A percentile compares a stretch with the other conserved stretches of the same genome.
phyloP scores from a whole-genome alignment of 169 alveolate genomes.

The Plasmodium sp. region DNA sequence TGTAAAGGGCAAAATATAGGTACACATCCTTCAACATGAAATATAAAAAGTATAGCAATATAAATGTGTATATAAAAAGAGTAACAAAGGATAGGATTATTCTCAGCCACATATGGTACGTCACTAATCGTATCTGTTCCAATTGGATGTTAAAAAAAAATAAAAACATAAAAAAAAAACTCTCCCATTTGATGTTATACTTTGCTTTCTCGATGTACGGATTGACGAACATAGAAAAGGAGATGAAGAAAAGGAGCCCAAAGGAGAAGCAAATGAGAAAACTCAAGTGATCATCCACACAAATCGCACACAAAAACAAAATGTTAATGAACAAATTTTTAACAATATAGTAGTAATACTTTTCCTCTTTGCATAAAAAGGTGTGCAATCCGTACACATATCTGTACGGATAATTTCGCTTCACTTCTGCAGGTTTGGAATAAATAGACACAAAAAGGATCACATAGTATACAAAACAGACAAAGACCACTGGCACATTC shows the following conservation, averaged over 20 bases:
- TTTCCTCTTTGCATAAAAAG: constrained; percentile 46
- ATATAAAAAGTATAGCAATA: constrained; percentile 51
- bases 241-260: constrained; percentile 47
- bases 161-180: constrained; percentile 59
- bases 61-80: constrained; percentile 51
- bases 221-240: constrained; percentile 17
- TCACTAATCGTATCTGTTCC: constrained; percentile 62
- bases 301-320: constrained; percentile 39
- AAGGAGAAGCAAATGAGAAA: constrained; percentile 38
- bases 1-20: constrained; percentile 14
- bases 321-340: constrained; percentile 33
- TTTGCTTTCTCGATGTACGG: constrained; percentile 25
- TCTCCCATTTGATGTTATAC: constrained; percentile 22
- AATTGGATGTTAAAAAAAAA: constrained; percentile 73
- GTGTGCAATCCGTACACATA: constrained; percentile 64
- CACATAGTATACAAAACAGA: constrained; percentile 24
- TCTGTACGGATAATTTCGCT: constrained; percentile 15
- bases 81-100: constrained; percentile 29
- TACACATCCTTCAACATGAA: constrained; percentile 68
- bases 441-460: constrained; percentile 20
- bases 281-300: constrained; percentile 38
- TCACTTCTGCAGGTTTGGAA: not conserved
- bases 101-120: constrained; percentile 47
- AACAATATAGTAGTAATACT: constrained; percentile 34
- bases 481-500: not conserved